Evolutionary conservation across 2,329 filamentous ascomycete species (phyloP), one percentile per base, ranked within the genome.

Genomic region (Volutella citrinella): DNA sequence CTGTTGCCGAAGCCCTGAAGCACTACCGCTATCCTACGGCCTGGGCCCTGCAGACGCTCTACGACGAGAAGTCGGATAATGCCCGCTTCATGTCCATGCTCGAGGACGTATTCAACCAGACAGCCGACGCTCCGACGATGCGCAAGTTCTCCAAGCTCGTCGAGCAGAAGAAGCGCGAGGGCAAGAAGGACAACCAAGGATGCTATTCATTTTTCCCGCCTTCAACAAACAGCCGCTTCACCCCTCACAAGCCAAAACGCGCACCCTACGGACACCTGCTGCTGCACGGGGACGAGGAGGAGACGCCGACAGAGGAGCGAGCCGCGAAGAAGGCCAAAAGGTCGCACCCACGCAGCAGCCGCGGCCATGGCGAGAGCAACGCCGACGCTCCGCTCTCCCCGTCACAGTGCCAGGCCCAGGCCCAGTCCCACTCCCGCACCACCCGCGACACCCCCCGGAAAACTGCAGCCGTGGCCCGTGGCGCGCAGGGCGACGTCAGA

Each of bases 11-110:
- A 49, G 78, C 78, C 6, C 56, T 82, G 30, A 61, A 66, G 39
- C 68, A 74, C 50, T 66, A 67, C 42, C 73, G 75, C 38, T 81
- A 77, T 53, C 74, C 76, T 34, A 82, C 78, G 8, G 79, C 78
- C 3, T 82, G 71, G 64, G 77, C 78, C 25, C 63, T 82, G 39
- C 68, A 76, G 33, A 71, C 68, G 11, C 64, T 81, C 40, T 82
- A 78, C 55, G 76, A 82, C 45, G 75, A 81, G 51, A 69, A 72
- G 40, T 65, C 65, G 27, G 55, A 61, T 23, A 67, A 80, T 45
- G 57, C 66, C 12, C 60, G 61, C 21, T 78, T 80, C 48, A 62
- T 81, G 38, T 59, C 65, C 42, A 71, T 81, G 65, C 60, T 82
- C 27, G 72, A 78, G 55, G 69, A 74, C 40, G 66, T 82, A 27